Evolutionary conservation across 257 asterid species (phyloP), one percentile per base, ranked within the genome.

Genomic region (Echites panduratus): DNA sequence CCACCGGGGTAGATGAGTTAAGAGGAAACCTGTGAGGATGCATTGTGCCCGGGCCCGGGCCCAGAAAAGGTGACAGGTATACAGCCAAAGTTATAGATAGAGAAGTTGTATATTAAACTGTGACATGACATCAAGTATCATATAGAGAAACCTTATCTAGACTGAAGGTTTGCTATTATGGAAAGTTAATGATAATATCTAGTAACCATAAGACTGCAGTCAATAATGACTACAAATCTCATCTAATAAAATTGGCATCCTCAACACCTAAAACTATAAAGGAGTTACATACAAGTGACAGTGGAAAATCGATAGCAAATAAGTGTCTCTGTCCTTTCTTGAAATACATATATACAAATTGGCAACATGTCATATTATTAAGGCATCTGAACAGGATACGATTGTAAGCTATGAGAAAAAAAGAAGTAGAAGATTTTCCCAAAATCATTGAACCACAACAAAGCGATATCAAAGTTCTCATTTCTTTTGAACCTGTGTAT

Each of bases 401-500:
- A 9, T 9, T 0, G 6, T n/a, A 8, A 56, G 13, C 62, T 54
- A 56, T 32, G 47, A 62, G 41, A 62, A 14, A 2, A 13, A 62
- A 32, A 32, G 45, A 52, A 6, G 45, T 45, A 62, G 67, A 32
- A 32, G 66, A 16, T 32, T n/a, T 62, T 29, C 20, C 22, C 47
- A 62, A 20, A 35, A 14, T 32, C 45, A 35, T 7, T 62, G 47
- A 62, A 62, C 11, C 9, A 61, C 43, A 29, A 29, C 9, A 61
- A 61, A 5, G 14, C 6, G 10, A 61, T 61, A 17, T 40, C 38
- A 53, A 41, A 9, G 9, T 54, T 29, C 6, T 61, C 74, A 41
- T 19, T 47, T 53, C 66, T 45, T 76, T 20, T 32, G 17, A 48
- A 68, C 47, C 54, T 19, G 61, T 17, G 10, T 48, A 68, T 78